These are phyloP conservation scores for Aureobasidium subglaciale DNA, from an alignment of 2,329 filamentous ascomycete species.

Conservation along the genomic window DNA sequence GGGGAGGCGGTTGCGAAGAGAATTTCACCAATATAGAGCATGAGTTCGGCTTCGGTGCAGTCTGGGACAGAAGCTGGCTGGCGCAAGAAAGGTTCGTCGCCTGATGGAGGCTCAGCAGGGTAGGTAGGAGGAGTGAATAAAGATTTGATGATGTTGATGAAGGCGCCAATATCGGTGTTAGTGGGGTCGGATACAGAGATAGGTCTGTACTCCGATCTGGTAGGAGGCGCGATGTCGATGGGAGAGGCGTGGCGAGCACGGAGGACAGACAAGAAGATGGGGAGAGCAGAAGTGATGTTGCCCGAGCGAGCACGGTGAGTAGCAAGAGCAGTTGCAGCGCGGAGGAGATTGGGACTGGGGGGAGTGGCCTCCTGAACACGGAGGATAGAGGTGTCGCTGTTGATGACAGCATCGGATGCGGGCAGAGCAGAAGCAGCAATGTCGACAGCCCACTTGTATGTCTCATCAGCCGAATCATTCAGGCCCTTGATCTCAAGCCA, in stretches of 20 bases:
- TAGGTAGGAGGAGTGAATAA: conserved; percentile 38
- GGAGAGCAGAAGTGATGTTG: conserved; percentile 62
- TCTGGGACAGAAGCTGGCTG: conserved; percentile 49
- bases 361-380: conserved; percentile 45
- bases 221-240: conserved; percentile 30
- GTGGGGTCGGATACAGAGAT: not conserved
- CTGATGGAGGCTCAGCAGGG: conserved; percentile 63
- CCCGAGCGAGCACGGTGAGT: conserved; percentile 67
- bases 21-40: conserved; percentile 90
- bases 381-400: conserved; percentile 54
- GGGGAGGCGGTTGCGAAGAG: conserved; percentile 61
- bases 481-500: conserved; percentile 74
- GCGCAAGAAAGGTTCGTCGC: conserved; percentile 59
- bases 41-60: conserved; percentile 80
- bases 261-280: conserved; percentile 78
- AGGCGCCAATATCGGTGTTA: conserved; percentile 21
- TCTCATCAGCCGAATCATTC: conserved; percentile 57
- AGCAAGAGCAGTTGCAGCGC: conserved; percentile 68
- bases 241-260: conserved; percentile 61
- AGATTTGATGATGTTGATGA: conserved; percentile 30
- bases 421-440: conserved; percentile 57
- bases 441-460: conserved; percentile 69
- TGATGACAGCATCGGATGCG: conserved; percentile 45
- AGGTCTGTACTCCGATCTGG: conserved; percentile 4
- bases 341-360: conserved; percentile 64